Evolutionary conservation across 768 basidiomycete species (phyloP).

Genomic region (Leccinum rimulosum): DNA sequence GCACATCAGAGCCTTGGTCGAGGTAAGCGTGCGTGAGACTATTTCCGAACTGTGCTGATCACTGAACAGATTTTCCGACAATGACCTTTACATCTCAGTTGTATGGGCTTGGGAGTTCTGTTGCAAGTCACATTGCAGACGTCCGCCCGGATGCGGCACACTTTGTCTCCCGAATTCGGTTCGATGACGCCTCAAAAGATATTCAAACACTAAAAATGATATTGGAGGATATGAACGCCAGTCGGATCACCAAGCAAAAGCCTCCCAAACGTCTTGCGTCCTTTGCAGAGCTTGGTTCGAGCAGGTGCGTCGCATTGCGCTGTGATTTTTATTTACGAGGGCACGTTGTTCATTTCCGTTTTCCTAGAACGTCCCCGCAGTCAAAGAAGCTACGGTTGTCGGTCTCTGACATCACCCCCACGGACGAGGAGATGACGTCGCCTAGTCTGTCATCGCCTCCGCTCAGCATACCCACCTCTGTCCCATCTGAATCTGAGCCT

Average conservation of each 20-base stretch:
- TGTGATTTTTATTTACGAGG: neutral
- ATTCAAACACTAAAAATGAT: conserved; percentile 33
- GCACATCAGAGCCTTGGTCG: conserved; percentile 28
- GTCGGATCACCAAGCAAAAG: conserved; percentile 40
- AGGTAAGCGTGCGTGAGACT: conserved; percentile 12
- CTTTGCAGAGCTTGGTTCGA: conserved; percentile 39
- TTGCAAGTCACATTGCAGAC: conserved; percentile 22
- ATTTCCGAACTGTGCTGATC: neutral
- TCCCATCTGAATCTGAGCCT: conserved; percentile 31
- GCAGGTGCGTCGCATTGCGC: conserved; percentile 34
- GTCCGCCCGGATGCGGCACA: conserved; percentile 5
- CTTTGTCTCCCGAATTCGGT: conserved; percentile 15
- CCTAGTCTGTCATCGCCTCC: conserved; percentile 38
- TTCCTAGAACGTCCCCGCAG: conserved; percentile 24
- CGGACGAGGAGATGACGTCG: conserved; percentile 32
- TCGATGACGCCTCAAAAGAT: conserved; percentile 31
- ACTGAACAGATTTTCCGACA: conserved; percentile 32
- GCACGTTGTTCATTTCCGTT: neutral
- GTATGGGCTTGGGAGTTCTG: conserved; percentile 39
- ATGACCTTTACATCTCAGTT: conserved; percentile 49
- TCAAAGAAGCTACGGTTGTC: conserved; percentile 47
- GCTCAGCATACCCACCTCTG: conserved; percentile 45
- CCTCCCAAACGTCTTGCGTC: conserved; percentile 46
- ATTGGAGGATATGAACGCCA: conserved; percentile 38
- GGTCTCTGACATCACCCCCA: conserved; percentile 30